Evolutionary conservation across 2,329 filamentous ascomycete species (phyloP).

Genomic region (Alternaria gansuensis): DNA sequence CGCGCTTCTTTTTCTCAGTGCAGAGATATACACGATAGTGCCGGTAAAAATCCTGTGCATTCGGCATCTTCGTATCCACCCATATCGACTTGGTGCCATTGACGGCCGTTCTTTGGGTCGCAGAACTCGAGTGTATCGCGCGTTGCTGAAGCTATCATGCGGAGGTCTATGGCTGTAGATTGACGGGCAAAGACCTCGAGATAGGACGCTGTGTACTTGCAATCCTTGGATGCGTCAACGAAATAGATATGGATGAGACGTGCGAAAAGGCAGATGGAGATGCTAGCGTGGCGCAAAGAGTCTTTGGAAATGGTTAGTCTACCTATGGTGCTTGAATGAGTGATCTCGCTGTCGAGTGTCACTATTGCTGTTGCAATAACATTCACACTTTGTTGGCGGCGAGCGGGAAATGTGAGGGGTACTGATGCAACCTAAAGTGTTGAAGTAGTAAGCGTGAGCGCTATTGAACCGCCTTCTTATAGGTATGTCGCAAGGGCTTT

Average conservation of each 20-base stretch:
- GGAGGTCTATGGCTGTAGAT: neutral
- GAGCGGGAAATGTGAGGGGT: neutral
- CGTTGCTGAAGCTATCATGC: neutral
- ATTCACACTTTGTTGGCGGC: neutral
- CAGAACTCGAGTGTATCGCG: neutral
- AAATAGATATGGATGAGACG: constrained; percentile 6
- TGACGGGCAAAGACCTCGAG: neutral
- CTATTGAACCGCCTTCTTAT: neutral
- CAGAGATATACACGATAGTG: neutral
- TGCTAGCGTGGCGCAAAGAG: constrained; percentile 2
- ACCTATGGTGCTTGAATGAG: constrained; percentile 1
- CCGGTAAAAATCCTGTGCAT: neutral
- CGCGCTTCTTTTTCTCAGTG: neutral
- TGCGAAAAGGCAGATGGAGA: constrained; percentile 1
- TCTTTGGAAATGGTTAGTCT: constrained; percentile 3
- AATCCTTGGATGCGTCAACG: constrained; percentile 5
- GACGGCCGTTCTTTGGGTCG: neutral
- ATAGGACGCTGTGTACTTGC: constrained; percentile 1
- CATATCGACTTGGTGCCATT: neutral
- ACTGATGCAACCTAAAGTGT: neutral
- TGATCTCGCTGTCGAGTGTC: neutral
- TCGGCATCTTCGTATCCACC: neutral
- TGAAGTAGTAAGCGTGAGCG: neutral
- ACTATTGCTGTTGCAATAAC: neutral
- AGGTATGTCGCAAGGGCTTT: neutral